Evolutionary conservation across 192 early-diverging fungal genomes (phyloP).

Genomic region (Entophlyctis luteolus): DNA sequence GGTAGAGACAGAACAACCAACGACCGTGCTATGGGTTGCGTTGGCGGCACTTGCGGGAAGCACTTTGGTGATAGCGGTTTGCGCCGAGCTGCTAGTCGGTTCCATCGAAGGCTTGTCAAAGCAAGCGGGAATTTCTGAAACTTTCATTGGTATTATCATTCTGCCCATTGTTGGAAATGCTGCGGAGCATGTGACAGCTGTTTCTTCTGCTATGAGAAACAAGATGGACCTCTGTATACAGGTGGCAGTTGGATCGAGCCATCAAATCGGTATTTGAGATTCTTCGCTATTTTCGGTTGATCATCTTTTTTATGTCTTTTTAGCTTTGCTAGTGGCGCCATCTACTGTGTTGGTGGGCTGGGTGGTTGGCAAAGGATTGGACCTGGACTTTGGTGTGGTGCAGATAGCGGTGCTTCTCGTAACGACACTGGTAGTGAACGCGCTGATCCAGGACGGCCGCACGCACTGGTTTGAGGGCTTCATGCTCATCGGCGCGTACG

Average conservation of each 20-base stretch:
- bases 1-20: slow-evolving; percentile 63
- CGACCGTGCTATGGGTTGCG: slow-evolving; percentile 60
- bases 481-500: slow-evolving; percentile 75
- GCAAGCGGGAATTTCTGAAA: slow-evolving; percentile 65
- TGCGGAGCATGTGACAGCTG: slow-evolving; percentile 82
- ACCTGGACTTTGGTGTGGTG: slow-evolving; percentile 76
- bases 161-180: slow-evolving; percentile 90
- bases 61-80: slow-evolving; percentile 71
- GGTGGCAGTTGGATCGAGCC: slow-evolving; percentile 81
- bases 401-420: slow-evolving; percentile 81
- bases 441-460: slow-evolving; percentile 68
- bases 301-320: background rate
- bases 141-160: slow-evolving; percentile 88
- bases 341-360: slow-evolving; percentile 72
- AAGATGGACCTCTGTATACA: slow-evolving; percentile 90
- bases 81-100: slow-evolving; percentile 79
- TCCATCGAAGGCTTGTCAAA: slow-evolving; percentile 75
- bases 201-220: slow-evolving; percentile 74
- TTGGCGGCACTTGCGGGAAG: slow-evolving; percentile 55
- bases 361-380: slow-evolving; percentile 75
- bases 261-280: slow-evolving; percentile 82
- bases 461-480: slow-evolving; percentile 91
- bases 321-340: slow-evolving; percentile 39
- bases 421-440: slow-evolving; percentile 42
- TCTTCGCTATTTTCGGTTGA: slow-evolving; percentile 33